phyloP scores from a whole-genome alignment of 345 rosid genomes.

The Lepidium didymum region DNA sequence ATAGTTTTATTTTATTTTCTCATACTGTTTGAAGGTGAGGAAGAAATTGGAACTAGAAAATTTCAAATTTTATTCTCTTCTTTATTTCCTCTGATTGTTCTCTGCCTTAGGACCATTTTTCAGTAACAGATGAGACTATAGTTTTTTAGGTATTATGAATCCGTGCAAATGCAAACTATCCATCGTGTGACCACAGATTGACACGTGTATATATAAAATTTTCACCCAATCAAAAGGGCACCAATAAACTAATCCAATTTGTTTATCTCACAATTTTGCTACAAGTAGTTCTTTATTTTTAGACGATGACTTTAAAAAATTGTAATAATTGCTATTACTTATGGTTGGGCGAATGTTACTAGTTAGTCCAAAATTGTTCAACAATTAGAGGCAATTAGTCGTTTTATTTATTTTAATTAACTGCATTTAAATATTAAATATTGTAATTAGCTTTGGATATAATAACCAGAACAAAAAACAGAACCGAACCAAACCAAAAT shows the following conservation, averaged over 20 bases:
- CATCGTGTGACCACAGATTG: background rate
- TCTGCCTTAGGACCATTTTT: background rate
- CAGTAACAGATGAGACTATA: background rate
- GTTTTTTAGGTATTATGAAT: background rate
- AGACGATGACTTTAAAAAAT: background rate
- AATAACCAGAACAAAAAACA: too few species aligned
- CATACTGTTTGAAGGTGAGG: background rate
- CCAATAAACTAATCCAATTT: background rate
- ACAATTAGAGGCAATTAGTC: background rate
- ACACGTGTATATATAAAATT: background rate
- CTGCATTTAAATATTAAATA: background rate
- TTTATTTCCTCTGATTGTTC: background rate
- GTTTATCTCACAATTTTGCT: background rate
- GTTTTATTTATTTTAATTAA: background rate
- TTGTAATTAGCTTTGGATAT: too few species aligned
- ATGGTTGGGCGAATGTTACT: background rate
- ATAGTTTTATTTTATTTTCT: background rate
- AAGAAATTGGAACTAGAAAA: background rate
- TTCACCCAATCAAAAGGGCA: background rate
- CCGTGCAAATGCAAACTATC: conserved; percentile 12
- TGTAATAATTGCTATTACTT: background rate
- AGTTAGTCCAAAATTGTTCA: background rate
- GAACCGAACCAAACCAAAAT: too few species aligned
- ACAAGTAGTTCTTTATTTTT: background rate
- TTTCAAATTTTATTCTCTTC: conserved; percentile 1